Evolutionary conservation across 192 early-diverging fungal species (phyloP).

Genomic region (Entomortierella chlamydospora): DNA sequence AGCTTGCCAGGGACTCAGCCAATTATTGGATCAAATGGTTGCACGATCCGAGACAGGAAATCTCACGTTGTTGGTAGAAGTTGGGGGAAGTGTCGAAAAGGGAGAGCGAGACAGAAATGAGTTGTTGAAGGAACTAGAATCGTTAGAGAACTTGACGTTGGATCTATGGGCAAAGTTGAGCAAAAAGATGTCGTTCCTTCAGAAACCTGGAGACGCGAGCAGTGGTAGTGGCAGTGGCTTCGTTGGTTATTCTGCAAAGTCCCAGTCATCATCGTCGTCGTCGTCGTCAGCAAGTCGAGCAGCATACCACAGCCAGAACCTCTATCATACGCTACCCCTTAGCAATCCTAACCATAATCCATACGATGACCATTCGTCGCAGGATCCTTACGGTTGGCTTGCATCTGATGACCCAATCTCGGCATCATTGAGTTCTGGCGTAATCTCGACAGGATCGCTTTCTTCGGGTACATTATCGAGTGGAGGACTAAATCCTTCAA

Average conservation of each 20-base stretch:
- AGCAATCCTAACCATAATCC: not conserved
- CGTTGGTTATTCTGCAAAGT: no score
- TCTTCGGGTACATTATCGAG: constrained; percentile 10
- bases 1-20: constrained; percentile 34
- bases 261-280: no score
- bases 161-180: constrained; percentile 29
- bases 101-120: constrained; percentile 20
- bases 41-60: constrained; percentile 14
- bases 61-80: constrained; percentile 14
- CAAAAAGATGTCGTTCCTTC: constrained; percentile 48
- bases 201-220: constrained; percentile 8
- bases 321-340: not conserved
- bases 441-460: not conserved
- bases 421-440: not conserved
- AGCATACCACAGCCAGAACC: not conserved
- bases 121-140: constrained; percentile 26
- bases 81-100: constrained; percentile 20
- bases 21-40: constrained; percentile 11
- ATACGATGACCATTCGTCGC: not conserved
- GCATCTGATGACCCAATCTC: not conserved
- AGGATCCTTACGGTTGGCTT: constrained; percentile 14
- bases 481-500: not conserved
- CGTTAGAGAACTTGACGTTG: constrained; percentile 11
- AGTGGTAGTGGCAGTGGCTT: no score
- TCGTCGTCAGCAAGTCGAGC: no score